These are phyloP conservation scores for Hericium coralloides DNA, from an alignment of 768 basidiomycete species.

Conservation along the genomic window DNA sequence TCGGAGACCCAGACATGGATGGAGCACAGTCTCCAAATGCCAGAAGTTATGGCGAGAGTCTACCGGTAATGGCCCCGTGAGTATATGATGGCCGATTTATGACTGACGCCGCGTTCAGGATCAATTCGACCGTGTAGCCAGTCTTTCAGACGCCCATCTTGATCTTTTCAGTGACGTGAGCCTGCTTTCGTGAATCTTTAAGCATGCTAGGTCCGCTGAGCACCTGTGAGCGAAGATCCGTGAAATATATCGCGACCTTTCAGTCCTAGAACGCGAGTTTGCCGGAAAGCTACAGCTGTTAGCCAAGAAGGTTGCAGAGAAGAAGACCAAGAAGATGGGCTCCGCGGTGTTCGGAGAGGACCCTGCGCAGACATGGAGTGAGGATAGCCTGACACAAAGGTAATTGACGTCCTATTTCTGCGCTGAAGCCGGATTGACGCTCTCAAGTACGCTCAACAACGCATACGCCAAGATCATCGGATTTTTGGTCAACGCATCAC, in stretches of 20 bases:
- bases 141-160: conserved; percentile 11
- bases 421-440: neutral
- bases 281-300: conserved; percentile 60
- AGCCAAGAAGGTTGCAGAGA: conserved; percentile 60
- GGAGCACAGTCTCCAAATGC: neutral
- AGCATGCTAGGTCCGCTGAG: too few species aligned
- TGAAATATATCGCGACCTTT: conserved; percentile 61
- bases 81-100: too few species aligned
- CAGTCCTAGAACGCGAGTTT: conserved; percentile 69
- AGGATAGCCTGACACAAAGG: conserved; percentile 47
- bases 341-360: conserved; percentile 55
- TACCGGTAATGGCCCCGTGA: conserved; percentile 6
- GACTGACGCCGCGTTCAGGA: conserved; percentile 4
- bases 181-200: neutral
- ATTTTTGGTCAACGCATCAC: conserved; percentile 49
- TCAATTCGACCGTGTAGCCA: conserved; percentile 16
- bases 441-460: conserved; percentile 55
- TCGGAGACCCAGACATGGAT: too few species aligned
- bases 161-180: conserved; percentile 11
- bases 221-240: conserved; percentile 42
- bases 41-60: conserved; percentile 15
- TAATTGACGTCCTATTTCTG: conserved; percentile 14
- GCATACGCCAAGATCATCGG: conserved; percentile 62
- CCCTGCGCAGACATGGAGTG: conserved; percentile 55
- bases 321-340: conserved; percentile 50